phyloP scores from a whole-genome alignment of 192 early-diverging fungal genomes.

The Coemansia erecta region DNA sequence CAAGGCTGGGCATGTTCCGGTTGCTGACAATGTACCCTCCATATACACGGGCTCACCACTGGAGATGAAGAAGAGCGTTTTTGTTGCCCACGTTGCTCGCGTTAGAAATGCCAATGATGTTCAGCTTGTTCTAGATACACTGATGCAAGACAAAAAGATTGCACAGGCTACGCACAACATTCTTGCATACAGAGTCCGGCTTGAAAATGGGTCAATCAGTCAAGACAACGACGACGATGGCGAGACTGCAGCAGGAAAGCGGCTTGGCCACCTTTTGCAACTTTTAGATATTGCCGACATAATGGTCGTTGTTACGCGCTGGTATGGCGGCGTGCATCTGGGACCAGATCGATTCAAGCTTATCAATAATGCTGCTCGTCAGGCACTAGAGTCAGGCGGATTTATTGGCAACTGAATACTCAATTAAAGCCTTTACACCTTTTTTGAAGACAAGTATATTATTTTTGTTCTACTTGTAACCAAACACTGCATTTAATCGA shows the following conservation, averaged over 20 bases:
- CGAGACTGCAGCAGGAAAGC: conserved; percentile 85
- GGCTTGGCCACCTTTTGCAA: conserved; percentile 81
- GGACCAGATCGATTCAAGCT: conserved; percentile 88
- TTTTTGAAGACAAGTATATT: neutral
- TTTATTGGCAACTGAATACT: conserved; percentile 21
- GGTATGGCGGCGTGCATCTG: conserved; percentile 87
- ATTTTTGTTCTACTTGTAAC: neutral
- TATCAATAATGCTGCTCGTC: conserved; percentile 82
- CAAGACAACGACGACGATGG: conserved; percentile 95
- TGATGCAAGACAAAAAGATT: conserved; percentile 71
- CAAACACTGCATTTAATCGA: neutral
- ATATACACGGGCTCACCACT: conserved; percentile 60
- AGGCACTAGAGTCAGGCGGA: conserved; percentile 65
- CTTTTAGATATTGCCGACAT: conserved; percentile 68
- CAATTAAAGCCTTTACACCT: too few relatives aligned
- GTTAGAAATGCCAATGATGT: conserved; percentile 60
- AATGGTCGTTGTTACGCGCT: conserved; percentile 78
- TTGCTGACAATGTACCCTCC: conserved; percentile 17
- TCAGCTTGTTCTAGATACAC: conserved; percentile 41
- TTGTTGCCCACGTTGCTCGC: conserved; percentile 76
- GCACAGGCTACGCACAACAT: conserved; percentile 90
- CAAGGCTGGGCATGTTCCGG: neutral
- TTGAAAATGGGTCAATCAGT: conserved; percentile 39
- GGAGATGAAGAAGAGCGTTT: conserved; percentile 78
- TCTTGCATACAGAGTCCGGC: conserved; percentile 76